phyloP scores from a whole-genome alignment of 495 filamentous ascomycete genomes.

The Mytilinidion resinicola region DNA sequence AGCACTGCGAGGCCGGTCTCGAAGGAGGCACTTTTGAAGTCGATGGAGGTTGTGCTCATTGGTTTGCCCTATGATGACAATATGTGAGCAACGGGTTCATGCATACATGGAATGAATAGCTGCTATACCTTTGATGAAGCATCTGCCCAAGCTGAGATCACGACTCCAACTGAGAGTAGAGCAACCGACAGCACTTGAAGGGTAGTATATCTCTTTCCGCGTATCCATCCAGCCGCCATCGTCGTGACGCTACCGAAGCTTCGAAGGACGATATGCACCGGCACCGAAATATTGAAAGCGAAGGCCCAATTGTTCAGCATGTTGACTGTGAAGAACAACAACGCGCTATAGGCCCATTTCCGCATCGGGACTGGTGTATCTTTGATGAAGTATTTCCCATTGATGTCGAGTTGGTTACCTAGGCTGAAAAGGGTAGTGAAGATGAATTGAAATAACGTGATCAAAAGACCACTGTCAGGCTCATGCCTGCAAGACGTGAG shows the following conservation, averaged over 20 bases:
- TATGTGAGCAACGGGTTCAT: background rate
- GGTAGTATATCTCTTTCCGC: constrained; percentile 72
- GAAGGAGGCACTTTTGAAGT: constrained; percentile 43
- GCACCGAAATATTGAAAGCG: constrained; percentile 91
- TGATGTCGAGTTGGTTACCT: constrained; percentile 65
- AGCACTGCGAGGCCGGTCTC: constrained; percentile 76
- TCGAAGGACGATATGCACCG: constrained; percentile 92
- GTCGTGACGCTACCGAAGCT: constrained; percentile 94
- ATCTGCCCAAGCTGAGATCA: constrained; percentile 82
- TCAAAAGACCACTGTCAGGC: constrained; percentile 53
- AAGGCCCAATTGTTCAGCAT: constrained; percentile 97
- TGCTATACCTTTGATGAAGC: constrained; percentile 63
- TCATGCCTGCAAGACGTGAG: constrained; percentile 32
- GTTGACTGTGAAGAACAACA: constrained; percentile 85
- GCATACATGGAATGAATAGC: background rate
- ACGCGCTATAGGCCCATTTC: constrained; percentile 83
- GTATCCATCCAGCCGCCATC: constrained; percentile 78
- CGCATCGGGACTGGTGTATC: constrained; percentile 73
- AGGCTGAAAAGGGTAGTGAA: constrained; percentile 62
- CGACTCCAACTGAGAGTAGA: constrained; percentile 78
- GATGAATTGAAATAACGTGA: constrained; percentile 91
- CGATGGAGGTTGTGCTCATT: constrained; percentile 22
- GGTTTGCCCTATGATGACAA: constrained; percentile 33
- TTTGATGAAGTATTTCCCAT: constrained; percentile 62
- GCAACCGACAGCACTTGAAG: constrained; percentile 73